A percentile compares a stretch with the other conserved stretches of the same genome.
phyloP scores from a whole-genome alignment of 768 basidiomycete genomes.

The Cubamyces lactineus region DNA sequence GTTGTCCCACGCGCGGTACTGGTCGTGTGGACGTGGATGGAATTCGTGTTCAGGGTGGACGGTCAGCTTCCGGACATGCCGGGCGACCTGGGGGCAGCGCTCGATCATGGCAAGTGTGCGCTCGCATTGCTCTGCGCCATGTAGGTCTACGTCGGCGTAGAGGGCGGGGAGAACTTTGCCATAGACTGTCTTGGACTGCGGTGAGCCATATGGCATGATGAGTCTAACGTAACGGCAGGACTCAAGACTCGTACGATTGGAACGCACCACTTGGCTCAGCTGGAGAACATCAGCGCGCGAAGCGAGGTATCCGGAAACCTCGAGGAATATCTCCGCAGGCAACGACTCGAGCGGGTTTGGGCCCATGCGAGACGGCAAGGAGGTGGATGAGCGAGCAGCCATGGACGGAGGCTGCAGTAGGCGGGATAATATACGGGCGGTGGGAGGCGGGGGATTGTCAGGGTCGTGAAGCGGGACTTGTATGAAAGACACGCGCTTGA shows the following conservation, averaged over 20 bases:
- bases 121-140: slow-evolving; percentile 60
- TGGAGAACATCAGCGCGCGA: slow-evolving; percentile 58
- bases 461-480: not conserved
- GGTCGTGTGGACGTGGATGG: slow-evolving; percentile 6
- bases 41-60: slow-evolving; percentile 44
- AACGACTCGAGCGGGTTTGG: slow-evolving; percentile 25
- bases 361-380: not conserved
- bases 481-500: not conserved
- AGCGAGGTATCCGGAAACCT: slow-evolving; percentile 59
- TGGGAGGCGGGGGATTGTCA: not conserved
- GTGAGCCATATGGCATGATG: not conserved
- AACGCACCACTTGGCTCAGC: slow-evolving; percentile 60
- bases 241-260: slow-evolving; percentile 22
- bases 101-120: slow-evolving; percentile 68
- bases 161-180: slow-evolving; percentile 56
- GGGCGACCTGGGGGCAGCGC: slow-evolving; percentile 56
- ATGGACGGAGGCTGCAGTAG: not conserved
- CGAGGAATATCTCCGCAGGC: slow-evolving; percentile 69
- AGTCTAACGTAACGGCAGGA: not conserved
- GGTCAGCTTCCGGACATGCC: slow-evolving; percentile 65
- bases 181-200: slow-evolving; percentile 60
- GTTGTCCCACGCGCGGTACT: slow-evolving; percentile 33
- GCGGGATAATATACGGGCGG: not conserved
- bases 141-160: slow-evolving; percentile 60
- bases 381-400: not conserved